A percentile compares a stretch with the other conserved stretches of the same genome.
These are phyloP conservation scores for Carpinus viminea DNA, from an alignment of 306 rosid species.

Conservation along the genomic window DNA sequence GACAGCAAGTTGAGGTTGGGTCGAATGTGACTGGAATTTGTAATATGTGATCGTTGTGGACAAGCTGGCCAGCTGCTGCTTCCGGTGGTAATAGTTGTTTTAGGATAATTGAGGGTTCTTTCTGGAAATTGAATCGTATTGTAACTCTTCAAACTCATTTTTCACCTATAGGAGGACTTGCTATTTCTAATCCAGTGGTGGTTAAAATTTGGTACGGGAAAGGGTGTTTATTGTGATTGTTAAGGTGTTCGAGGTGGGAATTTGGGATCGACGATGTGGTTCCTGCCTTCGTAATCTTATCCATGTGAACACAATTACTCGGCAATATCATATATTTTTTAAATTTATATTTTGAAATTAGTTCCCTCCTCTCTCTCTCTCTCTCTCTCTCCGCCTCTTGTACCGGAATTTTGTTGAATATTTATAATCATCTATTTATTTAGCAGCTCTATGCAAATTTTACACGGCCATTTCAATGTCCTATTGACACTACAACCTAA, in stretches of 20 bases:
- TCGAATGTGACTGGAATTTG: conserved; percentile 4
- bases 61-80: conserved; percentile 21
- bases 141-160: conserved; percentile 5
- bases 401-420: too few relatives aligned
- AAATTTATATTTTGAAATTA: not conserved
- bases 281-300: not conserved
- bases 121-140: conserved; percentile 1
- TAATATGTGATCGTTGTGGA: conserved; percentile 2
- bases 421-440: not conserved
- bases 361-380: not conserved
- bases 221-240: conserved; percentile 25
- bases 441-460: too few relatives aligned
- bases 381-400: not conserved
- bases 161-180: not conserved
- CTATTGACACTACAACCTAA: too few relatives aligned
- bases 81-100: conserved; percentile 15
- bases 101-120: conserved; percentile 13
- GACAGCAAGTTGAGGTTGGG: conserved; percentile 18
- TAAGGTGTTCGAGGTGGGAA: not conserved
- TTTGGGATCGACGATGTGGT: not conserved
- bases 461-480: too few relatives aligned
- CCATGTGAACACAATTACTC: not conserved
- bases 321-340: not conserved
- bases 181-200: conserved; percentile 5
- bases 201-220: conserved; percentile 14